Conservation (phyloP, 805 yeast species). For the Zygotorulaspora danielsina region DNA sequence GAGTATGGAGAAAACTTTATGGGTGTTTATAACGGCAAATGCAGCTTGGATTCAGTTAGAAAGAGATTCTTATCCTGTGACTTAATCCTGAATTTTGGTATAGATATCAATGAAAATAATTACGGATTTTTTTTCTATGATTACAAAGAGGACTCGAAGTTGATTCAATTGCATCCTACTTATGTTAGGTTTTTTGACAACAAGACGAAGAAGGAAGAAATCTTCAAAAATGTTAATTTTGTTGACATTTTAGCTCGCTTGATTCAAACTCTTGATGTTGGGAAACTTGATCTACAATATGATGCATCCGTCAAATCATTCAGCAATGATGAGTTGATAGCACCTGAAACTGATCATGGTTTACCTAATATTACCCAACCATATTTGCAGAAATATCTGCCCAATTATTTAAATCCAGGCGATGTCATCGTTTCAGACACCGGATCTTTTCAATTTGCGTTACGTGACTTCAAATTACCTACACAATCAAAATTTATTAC, state of each 20-base stretch:
- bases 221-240: constrained; percentile 44
- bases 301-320: constrained; percentile 21
- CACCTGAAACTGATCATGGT: constrained; percentile 6
- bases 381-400: constrained; percentile 40
- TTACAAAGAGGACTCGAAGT: constrained; percentile 39
- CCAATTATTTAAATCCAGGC: constrained; percentile 47
- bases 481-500: constrained; percentile 47
- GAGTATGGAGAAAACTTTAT: constrained; percentile 61
- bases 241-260: constrained; percentile 48
- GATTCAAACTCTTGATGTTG: constrained; percentile 35
- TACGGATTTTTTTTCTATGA: constrained; percentile 59
- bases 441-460: constrained; percentile 75
- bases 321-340: constrained; percentile 23
- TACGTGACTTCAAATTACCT: constrained; percentile 65
- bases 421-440: constrained; percentile 80
- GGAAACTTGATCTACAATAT: constrained; percentile 24
- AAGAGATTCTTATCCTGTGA: constrained; percentile 55
- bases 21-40: constrained; percentile 69
- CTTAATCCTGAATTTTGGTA: constrained; percentile 66
- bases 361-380: constrained; percentile 44
- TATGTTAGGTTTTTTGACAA: constrained; percentile 45
- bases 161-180: constrained; percentile 51
- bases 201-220: constrained; percentile 18
- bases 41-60: constrained; percentile 46
- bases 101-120: constrained; percentile 61